Conservation (phyloP, 192 early-diverging fungal genomes). For the Coemansia sp. region DNA sequence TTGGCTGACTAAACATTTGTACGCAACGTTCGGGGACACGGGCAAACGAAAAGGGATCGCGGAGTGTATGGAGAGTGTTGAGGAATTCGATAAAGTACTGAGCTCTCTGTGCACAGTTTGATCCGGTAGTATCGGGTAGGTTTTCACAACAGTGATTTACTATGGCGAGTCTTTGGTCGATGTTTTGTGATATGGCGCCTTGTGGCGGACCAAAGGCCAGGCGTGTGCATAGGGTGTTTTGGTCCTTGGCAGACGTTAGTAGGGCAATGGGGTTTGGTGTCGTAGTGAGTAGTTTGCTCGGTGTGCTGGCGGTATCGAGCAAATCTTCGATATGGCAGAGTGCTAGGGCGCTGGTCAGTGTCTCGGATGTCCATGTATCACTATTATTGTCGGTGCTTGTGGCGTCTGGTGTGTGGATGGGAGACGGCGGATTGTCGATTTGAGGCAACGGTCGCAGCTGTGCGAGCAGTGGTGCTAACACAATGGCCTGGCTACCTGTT, state of each 20-base stretch:
- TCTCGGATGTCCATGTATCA: background rate
- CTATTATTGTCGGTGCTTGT: background rate
- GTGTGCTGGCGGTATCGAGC: too few relatives aligned
- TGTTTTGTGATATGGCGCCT: background rate
- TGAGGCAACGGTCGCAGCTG: background rate
- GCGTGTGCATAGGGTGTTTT: background rate
- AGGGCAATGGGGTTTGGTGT: background rate
- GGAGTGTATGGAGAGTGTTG: background rate
- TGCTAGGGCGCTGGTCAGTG: background rate
- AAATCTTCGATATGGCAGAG: background rate
- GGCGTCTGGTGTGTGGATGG: too few relatives aligned
- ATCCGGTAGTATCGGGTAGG: too few relatives aligned
- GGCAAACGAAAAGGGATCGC: conserved; percentile 32
- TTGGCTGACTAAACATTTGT: background rate
- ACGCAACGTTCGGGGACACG: conserved; percentile 3
- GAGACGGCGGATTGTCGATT: too few relatives aligned
- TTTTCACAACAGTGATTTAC: too few relatives aligned
- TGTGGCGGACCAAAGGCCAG: background rate
- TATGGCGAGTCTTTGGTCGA: too few relatives aligned
- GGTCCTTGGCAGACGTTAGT: background rate
- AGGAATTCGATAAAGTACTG: conserved; percentile 13
- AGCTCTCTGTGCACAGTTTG: too few relatives aligned
- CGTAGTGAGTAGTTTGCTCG: too few relatives aligned
- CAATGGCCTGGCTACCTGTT: background rate
- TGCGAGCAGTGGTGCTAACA: background rate